These are phyloP conservation scores for Rhizopogon rudus DNA, from an alignment of 768 basidiomycete genomes.

Conservation along the genomic window DNA sequence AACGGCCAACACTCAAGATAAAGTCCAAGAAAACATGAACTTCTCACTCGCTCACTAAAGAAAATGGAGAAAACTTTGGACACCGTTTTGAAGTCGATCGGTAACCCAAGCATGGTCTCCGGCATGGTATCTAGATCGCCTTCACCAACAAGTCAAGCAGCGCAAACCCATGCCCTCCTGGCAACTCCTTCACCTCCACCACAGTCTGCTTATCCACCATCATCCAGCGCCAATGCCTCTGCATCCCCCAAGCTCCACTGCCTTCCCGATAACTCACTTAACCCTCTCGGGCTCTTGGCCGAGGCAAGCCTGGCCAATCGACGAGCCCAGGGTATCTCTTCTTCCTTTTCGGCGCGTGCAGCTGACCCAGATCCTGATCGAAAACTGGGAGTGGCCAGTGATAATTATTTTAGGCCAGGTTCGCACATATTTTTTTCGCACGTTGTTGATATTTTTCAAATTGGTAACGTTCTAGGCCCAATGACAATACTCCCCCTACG, in stretches of 20 bases:
- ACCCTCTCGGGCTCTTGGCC: constrained; percentile 88
- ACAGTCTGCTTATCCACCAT: constrained; percentile 27
- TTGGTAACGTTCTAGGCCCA: constrained; percentile 47
- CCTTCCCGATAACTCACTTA: constrained; percentile 87
- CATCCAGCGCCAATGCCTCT: constrained; percentile 19
- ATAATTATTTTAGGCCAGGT: constrained; percentile 93
- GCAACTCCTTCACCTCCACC: constrained; percentile 47
- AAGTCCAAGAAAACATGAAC: constrained; percentile 72
- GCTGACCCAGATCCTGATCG: constrained; percentile 34
- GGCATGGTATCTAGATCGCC: constrained; percentile 82
- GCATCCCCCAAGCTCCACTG: constrained; percentile 86
- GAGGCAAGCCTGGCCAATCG: constrained; percentile 83
- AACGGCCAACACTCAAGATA: constrained; percentile 23
- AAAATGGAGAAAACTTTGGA: constrained; percentile 95
- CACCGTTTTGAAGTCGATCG: constrained; percentile 84
- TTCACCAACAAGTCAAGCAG: constrained; percentile 53
- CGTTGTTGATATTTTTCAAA: constrained; percentile 1
- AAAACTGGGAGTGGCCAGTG: constrained; percentile 76
- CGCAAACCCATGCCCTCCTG: constrained; percentile 53
- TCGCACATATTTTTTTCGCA: constrained; percentile 13
- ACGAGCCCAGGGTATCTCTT: constrained; percentile 45
- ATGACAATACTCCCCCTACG: constrained; percentile 86
- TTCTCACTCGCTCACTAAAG: constrained; percentile 72
- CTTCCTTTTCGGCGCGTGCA: constrained; percentile 35
- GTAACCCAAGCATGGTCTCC: constrained; percentile 73